Percentiles rank a stretch among this genome's conserved stretches.
phyloP scores from a whole-genome alignment of 2,329 filamentous ascomycete genomes.

The Trichoderma oligosporum region DNA sequence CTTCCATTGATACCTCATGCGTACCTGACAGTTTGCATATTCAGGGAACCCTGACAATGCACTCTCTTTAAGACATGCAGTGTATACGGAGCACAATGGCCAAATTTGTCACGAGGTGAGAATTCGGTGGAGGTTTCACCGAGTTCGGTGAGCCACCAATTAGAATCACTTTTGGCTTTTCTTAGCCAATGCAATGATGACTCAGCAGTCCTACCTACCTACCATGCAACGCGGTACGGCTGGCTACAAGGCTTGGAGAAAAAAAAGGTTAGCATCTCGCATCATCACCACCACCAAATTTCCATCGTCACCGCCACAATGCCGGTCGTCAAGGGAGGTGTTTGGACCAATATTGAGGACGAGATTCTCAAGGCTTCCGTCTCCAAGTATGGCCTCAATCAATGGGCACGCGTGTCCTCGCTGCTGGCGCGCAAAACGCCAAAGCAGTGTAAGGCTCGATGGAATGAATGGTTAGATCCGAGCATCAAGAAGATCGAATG shows the following conservation, averaged over 20 bases:
- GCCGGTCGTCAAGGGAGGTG: conserved; percentile 71
- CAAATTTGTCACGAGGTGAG: conserved; percentile 6
- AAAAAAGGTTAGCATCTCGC: background rate
- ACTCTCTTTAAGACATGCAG: conserved; percentile 2
- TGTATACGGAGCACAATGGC: background rate
- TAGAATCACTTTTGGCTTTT: background rate
- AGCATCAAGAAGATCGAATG: conserved; percentile 98
- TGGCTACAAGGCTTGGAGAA: conserved; percentile 21
- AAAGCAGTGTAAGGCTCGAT: conserved; percentile 98
- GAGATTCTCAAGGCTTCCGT: conserved; percentile 96
- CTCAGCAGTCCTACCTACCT: conserved; percentile 17
- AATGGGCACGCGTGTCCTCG: conserved; percentile 98
- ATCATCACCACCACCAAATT: conserved; percentile 12
- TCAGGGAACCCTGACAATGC: background rate
- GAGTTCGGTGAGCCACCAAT: conserved; percentile 9
- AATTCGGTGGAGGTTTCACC: background rate
- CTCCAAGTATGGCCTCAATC: conserved; percentile 91
- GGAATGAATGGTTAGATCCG: conserved; percentile 97
- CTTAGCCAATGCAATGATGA: background rate
- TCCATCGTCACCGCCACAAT: conserved; percentile 41
- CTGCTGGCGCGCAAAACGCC: conserved; percentile 94
- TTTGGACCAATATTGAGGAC: conserved; percentile 78
- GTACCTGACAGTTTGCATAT: conserved; percentile 5
- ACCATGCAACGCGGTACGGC: conserved; percentile 15
- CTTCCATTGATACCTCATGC: conserved; percentile 4